Evolutionary conservation across 2,329 filamentous ascomycete genomes (phyloP).

Genomic region (Trichoderma semiorbis): DNA sequence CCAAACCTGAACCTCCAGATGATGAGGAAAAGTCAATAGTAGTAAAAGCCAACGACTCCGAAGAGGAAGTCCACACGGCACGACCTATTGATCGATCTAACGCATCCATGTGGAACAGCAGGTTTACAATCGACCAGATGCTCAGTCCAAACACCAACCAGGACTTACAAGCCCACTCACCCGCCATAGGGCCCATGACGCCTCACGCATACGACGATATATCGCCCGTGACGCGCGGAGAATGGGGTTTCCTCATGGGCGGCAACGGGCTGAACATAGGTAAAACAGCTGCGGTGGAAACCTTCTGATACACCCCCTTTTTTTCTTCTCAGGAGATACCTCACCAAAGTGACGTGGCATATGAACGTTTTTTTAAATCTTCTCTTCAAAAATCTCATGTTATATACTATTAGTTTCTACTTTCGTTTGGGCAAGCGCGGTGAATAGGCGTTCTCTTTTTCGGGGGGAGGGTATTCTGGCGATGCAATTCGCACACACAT

Average conservation of each 20-base stretch:
- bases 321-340: background rate
- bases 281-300: slow-evolving; percentile 51
- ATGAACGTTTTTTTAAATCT: background rate
- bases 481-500: background rate
- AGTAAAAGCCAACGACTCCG: slow-evolving; percentile 25
- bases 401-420: slow-evolving; percentile 13
- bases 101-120: slow-evolving; percentile 30
- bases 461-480: background rate
- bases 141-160: slow-evolving; percentile 30
- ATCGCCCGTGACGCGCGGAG: slow-evolving; percentile 58
- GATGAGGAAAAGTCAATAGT: background rate
- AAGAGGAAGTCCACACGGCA: slow-evolving; percentile 39
- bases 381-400: background rate
- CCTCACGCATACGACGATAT: slow-evolving; percentile 61
- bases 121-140: slow-evolving; percentile 43
- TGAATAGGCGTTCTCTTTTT: slow-evolving; percentile 14
- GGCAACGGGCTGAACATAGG: slow-evolving; percentile 43
- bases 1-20: slow-evolving; percentile 13
- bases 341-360: background rate
- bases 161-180: slow-evolving; percentile 10
- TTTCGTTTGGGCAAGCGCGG: slow-evolving; percentile 12
- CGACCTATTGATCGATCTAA: slow-evolving; percentile 32
- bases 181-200: slow-evolving; percentile 47
- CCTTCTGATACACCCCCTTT: slow-evolving; percentile 38
- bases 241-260: slow-evolving; percentile 60